Evolutionary conservation across 2,329 filamentous ascomycete genomes (phyloP).

Genomic region (Emericellopsis atlantica): DNA sequence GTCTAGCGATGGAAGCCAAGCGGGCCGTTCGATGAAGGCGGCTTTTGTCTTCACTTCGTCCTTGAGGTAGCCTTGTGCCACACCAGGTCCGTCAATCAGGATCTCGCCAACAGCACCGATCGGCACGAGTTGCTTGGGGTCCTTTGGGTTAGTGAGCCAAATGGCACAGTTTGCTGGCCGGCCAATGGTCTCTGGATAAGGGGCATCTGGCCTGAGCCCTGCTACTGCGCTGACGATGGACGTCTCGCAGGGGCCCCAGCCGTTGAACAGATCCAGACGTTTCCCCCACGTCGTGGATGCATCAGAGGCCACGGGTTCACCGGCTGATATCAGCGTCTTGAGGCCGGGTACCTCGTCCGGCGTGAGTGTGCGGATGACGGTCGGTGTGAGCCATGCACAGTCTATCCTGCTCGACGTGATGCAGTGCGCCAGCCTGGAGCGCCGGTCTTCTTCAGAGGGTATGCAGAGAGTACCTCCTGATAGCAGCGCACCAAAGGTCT

Average conservation of each 20-base stretch:
- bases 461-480: neutral
- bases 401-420: neutral
- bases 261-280: neutral
- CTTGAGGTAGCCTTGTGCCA: neutral
- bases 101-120: constrained; percentile 1
- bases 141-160: constrained; percentile 5
- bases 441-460: constrained; percentile 1
- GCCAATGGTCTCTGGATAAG: neutral
- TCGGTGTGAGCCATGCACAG: neutral
- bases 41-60: neutral
- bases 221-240: neutral
- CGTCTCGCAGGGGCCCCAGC: neutral
- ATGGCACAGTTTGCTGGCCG: neutral
- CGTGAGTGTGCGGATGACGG: neutral
- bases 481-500: constrained; percentile 1
- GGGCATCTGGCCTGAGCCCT: neutral
- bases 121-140: neutral
- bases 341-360: neutral
- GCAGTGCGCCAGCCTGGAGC: neutral
- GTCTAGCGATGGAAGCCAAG: neutral
- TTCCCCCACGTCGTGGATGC: neutral
- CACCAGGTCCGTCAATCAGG: neutral
- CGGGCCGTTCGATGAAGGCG: constrained; percentile 1
- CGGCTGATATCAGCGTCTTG: neutral
- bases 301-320: neutral